Evolutionary conservation across 1,284 basidiomycete genomes (phyloP), one percentile per base, ranked within the genome.

Genomic region (Coriolopsis trogii): DNA sequence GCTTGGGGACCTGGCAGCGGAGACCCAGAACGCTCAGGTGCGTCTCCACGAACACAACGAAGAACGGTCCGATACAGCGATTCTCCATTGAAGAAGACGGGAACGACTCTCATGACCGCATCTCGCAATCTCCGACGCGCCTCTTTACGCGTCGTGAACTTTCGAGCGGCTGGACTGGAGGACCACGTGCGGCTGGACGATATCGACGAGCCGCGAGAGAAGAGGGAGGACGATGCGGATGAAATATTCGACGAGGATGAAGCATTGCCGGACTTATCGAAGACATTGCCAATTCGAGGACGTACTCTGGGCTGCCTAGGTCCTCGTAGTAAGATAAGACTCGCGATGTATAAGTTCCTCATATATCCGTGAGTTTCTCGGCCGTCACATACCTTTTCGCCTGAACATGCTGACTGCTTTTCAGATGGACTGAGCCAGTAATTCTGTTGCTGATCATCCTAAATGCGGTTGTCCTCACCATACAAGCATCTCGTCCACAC

Each of bases 361-460:
- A 74, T 86, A 10, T 82, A 84, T 69, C 75, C 81, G 89, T 93
- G 62, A 57, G 78, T 73, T 8, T 41, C 34, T 21, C 30, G 34
- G 33, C 34, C 40, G 37, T 48, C 7, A 6, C n/a, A 18, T 6
- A 26, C 24, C n/a, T 21, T 31, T 20, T 29, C 41, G 21, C 2
- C 28, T 34, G 18, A 52, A 13, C 25, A 7, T 31, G 26, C 23
- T n/a, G 61, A 30, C 38, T 49, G 9, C 26, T 28, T 9, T 51
- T 53, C 56, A 94, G 92, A 58, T 91, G 86, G 82, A 93, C 94
- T 15, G 95, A 99, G 70, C 93, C 93, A 10, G 59, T 77, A 33
- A 91, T 98, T 48, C 80, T 98, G 36, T 63, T 88, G 7, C 77
- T 95, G 45, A 98, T 99, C 65, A 79, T 98, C 45, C 63, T 88